These are phyloP conservation scores for Chiua sp. DNA, from an alignment of 1,284 basidiomycete species.

Conservation along the genomic window DNA sequence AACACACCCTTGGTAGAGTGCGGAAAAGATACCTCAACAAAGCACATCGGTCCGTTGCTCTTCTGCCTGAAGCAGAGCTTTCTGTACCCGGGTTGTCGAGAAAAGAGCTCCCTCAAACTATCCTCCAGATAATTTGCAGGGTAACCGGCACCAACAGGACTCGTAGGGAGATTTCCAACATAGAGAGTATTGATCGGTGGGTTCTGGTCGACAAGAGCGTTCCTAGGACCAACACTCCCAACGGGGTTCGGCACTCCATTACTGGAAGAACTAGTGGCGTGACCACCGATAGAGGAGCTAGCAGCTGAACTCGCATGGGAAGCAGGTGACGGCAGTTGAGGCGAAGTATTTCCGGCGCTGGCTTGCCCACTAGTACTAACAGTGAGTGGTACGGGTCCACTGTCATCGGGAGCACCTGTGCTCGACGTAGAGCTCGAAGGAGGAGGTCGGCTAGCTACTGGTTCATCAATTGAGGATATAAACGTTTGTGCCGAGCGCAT, in stretches of 20 bases:
- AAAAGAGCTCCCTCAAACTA: conserved; percentile 82
- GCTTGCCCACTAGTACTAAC: conserved; percentile 53
- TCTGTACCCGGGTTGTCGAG: conserved; percentile 81
- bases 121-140: conserved; percentile 86
- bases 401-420: conserved; percentile 29
- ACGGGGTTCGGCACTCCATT: conserved; percentile 22
- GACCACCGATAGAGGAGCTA: conserved; percentile 36
- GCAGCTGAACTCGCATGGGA: conserved; percentile 42
- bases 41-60: conserved; percentile 97
- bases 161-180: conserved; percentile 90
- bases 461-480: conserved; percentile 28
- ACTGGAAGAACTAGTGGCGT: conserved; percentile 41
- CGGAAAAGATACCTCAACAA: conserved; percentile 75
- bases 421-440: conserved; percentile 38
- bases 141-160: conserved; percentile 58
- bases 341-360: conserved; percentile 40
- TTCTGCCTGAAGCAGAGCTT: conserved; percentile 96
- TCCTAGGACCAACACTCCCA: conserved; percentile 46
- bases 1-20: conserved; percentile 1
- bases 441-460: conserved; percentile 28
- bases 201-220: conserved; percentile 82
- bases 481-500: conserved; percentile 37
- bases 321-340: conserved; percentile 60
- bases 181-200: conserved; percentile 95
- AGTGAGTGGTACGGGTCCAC: conserved; percentile 42